These are phyloP conservation scores for Phytopythium cucurbitacearum DNA, from an alignment of 352 stramenopile genomes.

Conservation along the genomic window DNA sequence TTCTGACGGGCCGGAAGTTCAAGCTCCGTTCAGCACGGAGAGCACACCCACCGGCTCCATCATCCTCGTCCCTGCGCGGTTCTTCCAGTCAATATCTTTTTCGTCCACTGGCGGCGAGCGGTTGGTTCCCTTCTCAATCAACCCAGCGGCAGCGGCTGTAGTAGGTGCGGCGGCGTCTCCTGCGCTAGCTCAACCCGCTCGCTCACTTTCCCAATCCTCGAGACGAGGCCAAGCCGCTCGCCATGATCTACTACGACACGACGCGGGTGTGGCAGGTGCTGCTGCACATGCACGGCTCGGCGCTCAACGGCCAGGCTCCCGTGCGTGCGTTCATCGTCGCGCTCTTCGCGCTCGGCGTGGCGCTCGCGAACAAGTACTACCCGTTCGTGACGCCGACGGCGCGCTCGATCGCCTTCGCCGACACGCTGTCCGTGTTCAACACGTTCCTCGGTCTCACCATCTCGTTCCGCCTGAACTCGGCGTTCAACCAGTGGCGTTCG, in stretches of 20 bases:
- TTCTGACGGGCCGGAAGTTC: too few relatives aligned
- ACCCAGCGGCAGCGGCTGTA: too few relatives aligned
- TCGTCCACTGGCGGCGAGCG: too few relatives aligned
- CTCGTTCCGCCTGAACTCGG: constrained; percentile 80
- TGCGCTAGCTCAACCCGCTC: neutral
- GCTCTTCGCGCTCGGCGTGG: constrained; percentile 48
- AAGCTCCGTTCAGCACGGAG: too few relatives aligned
- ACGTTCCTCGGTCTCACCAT: constrained; percentile 77
- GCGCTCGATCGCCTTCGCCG: constrained; percentile 66
- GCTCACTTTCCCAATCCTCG: neutral
- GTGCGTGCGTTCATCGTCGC: constrained; percentile 63
- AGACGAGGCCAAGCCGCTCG: too few relatives aligned
- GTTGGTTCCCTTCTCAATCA: too few relatives aligned
- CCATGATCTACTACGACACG: constrained; percentile 85
- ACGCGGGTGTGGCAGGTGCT: constrained; percentile 49
- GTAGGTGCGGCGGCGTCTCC: too few relatives aligned
- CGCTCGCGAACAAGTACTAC: constrained; percentile 45
- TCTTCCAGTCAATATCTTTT: too few relatives aligned
- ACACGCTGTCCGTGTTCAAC: constrained; percentile 85
- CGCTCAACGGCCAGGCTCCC: constrained; percentile 65
- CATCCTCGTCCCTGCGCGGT: too few relatives aligned
- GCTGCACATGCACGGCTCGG: constrained; percentile 67
- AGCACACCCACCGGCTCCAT: too few relatives aligned
- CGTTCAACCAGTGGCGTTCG: constrained; percentile 72
- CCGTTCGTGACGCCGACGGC: constrained; percentile 62